A percentile compares a stretch with the other conserved stretches of the same genome.
Conservation (phyloP, 192 early-diverging fungal species). For the Linderina pennispora region DNA sequence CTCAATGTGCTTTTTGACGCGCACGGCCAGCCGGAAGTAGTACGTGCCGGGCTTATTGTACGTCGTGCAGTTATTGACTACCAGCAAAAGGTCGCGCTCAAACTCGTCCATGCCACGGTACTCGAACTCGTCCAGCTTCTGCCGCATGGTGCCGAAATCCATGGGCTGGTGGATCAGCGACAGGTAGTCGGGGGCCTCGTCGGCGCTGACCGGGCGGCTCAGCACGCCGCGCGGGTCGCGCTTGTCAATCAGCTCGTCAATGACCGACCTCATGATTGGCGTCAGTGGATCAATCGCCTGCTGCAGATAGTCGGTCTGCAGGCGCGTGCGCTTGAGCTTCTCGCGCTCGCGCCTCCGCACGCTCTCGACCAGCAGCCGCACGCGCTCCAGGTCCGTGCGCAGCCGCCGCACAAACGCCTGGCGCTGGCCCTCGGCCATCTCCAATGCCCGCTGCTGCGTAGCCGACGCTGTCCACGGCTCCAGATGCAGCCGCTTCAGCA, state of each 20-base stretch:
- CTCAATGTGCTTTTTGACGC: conserved; percentile 22
- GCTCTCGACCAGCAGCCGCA: conserved; percentile 73
- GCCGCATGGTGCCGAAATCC: conserved; percentile 63
- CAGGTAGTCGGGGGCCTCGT: conserved; percentile 72
- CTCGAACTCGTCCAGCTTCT: conserved; percentile 49
- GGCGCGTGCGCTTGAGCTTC: conserved; percentile 56
- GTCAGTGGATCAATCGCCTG: conserved; percentile 65
- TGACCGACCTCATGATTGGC: conserved; percentile 53
- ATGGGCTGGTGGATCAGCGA: conserved; percentile 66
- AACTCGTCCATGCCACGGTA: conserved; percentile 59
- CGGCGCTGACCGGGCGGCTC: conserved; percentile 57
- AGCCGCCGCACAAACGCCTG: conserved; percentile 52
- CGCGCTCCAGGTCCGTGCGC: conserved; percentile 83
- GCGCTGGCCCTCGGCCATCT: conserved; percentile 66
- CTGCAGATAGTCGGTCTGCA: conserved; percentile 62
- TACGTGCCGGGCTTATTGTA: conserved; percentile 46
- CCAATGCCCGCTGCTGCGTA: conserved; percentile 67
- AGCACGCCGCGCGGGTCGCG: conserved; percentile 71
- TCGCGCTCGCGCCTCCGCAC: conserved; percentile 68
- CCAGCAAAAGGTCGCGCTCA: conserved; percentile 40
- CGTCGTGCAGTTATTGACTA: conserved; percentile 33
- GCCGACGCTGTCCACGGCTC: conserved; percentile 94
- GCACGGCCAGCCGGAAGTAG: conserved; percentile 31
- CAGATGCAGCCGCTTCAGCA: conserved; percentile 92
- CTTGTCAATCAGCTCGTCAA: conserved; percentile 61